Evolutionary conservation across 768 basidiomycete species (phyloP).

Genomic region (Rhizopogon vinicolor): DNA sequence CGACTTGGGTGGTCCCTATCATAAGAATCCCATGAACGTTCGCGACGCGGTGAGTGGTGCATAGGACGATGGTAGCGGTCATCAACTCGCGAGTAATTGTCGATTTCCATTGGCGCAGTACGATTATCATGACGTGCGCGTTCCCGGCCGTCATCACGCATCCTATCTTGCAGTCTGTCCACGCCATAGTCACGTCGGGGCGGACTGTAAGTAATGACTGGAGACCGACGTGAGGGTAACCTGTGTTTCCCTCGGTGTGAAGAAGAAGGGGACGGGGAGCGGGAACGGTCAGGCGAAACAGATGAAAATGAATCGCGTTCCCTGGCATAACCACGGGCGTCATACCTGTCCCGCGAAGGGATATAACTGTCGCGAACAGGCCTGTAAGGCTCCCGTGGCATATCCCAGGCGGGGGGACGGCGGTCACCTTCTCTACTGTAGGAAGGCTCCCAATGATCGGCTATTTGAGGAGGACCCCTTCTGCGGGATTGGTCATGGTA

Average conservation of each 20-base stretch:
- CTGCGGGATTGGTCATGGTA: constrained; percentile 7
- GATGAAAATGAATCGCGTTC: constrained; percentile 18
- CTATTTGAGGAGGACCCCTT: background rate
- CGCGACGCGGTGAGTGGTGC: constrained; percentile 8
- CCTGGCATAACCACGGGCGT: constrained; percentile 18
- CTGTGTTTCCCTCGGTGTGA: constrained; percentile 28
- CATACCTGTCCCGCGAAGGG: constrained; percentile 20
- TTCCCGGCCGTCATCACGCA: constrained; percentile 34
- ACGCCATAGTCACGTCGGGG: constrained; percentile 29
- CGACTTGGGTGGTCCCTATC: constrained; percentile 4
- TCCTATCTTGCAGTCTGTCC: constrained; percentile 28
- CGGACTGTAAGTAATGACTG: constrained; percentile 34
- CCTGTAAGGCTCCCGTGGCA: constrained; percentile 19
- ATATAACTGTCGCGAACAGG: constrained; percentile 10
- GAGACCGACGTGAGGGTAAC: constrained; percentile 34
- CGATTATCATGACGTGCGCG: constrained; percentile 17
- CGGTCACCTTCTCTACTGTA: constrained; percentile 21
- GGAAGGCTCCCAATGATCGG: constrained; percentile 22
- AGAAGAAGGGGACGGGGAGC: constrained; percentile 32
- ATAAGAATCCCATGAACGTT: constrained; percentile 11
- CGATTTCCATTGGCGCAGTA: constrained; percentile 7
- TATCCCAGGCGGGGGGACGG: constrained; percentile 17
- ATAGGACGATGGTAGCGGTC: constrained; percentile 11
- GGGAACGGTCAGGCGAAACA: constrained; percentile 32
- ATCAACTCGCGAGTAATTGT: constrained; percentile 1